Percentiles rank a stretch among this genome's conserved stretches.
Conservation (phyloP, 1,284 basidiomycete species). For the Pseudomicrostroma phylloplanum region DNA sequence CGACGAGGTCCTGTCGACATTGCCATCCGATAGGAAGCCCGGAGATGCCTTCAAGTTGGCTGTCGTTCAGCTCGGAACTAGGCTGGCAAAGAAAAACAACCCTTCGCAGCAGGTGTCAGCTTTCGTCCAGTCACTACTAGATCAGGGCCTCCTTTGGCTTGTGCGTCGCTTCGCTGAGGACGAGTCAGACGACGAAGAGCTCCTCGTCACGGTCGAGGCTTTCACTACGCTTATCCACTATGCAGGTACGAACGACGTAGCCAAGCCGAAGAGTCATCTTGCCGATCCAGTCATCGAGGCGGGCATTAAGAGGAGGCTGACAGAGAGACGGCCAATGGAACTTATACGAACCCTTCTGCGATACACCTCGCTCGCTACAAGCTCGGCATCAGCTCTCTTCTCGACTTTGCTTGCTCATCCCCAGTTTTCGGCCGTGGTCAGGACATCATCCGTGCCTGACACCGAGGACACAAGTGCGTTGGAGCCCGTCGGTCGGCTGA, state of each 20-base stretch:
- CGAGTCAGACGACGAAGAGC: slow-evolving; percentile 26
- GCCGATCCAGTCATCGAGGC: slow-evolving; percentile 70
- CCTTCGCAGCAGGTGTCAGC: not conserved
- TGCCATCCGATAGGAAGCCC: not conserved
- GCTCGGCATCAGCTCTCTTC: slow-evolving; percentile 23
- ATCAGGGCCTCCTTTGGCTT: slow-evolving; percentile 39
- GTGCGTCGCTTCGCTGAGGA: slow-evolving; percentile 52
- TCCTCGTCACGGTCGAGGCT: slow-evolving; percentile 17
- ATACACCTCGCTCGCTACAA: slow-evolving; percentile 13
- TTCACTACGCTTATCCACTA: slow-evolving; percentile 18
- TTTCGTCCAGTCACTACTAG: slow-evolving; percentile 19
- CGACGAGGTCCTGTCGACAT: too few species aligned
- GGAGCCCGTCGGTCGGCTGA: not conserved
- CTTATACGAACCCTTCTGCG: slow-evolving; percentile 55
- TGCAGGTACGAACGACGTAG: slow-evolving; percentile 3
- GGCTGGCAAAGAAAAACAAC: not conserved
- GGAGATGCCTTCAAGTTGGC: slow-evolving; percentile 9
- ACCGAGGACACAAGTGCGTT: too few species aligned
- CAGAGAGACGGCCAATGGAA: slow-evolving; percentile 54
- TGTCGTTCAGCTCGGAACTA: slow-evolving; percentile 8
- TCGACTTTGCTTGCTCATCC: slow-evolving; percentile 27
- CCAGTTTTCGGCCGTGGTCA: slow-evolving; percentile 18
- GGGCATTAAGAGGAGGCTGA: slow-evolving; percentile 61
- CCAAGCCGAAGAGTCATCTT: slow-evolving; percentile 58
- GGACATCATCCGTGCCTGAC: slow-evolving; percentile 28